These are phyloP conservation scores for Suillus subalutaceus DNA, from an alignment of 768 basidiomycete species.

Conservation along the genomic window DNA sequence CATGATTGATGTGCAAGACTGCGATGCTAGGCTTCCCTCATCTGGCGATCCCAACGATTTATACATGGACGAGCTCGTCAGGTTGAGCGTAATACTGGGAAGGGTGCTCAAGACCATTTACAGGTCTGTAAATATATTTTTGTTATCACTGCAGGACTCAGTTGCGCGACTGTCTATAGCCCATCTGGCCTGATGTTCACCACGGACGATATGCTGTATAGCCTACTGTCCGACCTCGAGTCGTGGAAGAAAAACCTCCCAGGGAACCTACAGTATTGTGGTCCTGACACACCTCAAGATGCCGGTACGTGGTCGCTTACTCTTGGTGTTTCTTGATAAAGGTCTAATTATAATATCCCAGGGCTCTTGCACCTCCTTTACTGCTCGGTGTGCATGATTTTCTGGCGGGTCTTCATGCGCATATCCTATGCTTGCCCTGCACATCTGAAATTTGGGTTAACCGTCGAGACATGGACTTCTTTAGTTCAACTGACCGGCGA, in stretches of 20 bases:
- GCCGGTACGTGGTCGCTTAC: conserved; percentile 55
- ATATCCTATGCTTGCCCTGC: conserved; percentile 91
- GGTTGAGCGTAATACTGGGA: conserved; percentile 89
- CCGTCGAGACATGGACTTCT: conserved; percentile 76
- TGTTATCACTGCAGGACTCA: conserved; percentile 14
- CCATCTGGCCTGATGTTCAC: conserved; percentile 87
- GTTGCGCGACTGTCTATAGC: conserved; percentile 39
- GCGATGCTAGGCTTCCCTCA: conserved; percentile 91
- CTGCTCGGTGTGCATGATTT: conserved; percentile 92
- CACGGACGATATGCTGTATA: conserved; percentile 76
- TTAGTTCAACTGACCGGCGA: conserved; percentile 76
- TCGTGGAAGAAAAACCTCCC: conserved; percentile 82
- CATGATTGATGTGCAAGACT: conserved; percentile 97
- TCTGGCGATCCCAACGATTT: conserved; percentile 78
- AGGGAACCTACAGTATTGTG: conserved; percentile 74
- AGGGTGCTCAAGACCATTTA: conserved; percentile 93
- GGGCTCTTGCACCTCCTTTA: conserved; percentile 89
- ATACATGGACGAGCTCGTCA: conserved; percentile 90
- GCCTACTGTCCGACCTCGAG: conserved; percentile 66
- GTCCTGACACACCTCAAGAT: conserved; percentile 62
- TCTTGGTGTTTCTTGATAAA: conserved; percentile 5
- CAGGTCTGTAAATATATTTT: conserved; percentile 49
- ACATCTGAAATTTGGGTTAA: conserved; percentile 85
- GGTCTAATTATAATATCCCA: conserved; percentile 29
- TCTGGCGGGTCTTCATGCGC: conserved; percentile 98